Base-by-base conservation (phyloP, 192 early-diverging fungal species). In the Anaeromyces robustus region DNA sequence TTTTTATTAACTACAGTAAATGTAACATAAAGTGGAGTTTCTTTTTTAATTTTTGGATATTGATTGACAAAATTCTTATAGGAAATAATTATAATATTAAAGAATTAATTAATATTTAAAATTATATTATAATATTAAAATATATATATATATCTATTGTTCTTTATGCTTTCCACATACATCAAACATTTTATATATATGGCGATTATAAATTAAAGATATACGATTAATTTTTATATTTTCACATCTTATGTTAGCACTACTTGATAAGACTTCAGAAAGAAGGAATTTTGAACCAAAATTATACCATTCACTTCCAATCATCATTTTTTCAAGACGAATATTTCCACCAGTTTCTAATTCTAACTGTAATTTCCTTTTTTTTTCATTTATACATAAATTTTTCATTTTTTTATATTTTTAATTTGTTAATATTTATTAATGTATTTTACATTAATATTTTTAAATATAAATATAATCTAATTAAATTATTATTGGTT, bases 331-430 rank as follows among this genome's bases (percentile, higher is more conserved):
- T 83, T 91, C 90, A 84, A 91, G 88, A 11, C 90, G 86, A 28
- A 91, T 87, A 79, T 91, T 91, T 28, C 90, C 90, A 16, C 90
- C 90, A 3, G 90, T 90, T 82, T 89, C 89, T 17, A 91, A 84
- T 82, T 91, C 90, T n/a, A 91, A 79, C 30, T 88, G 81, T 6
- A 89, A 84, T 80, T 88, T 90, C 29, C 83, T 41, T 68, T n/a
- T 68, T 14, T 39, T 39, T 7, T n/a, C n/a, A n/a, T n/a, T n/a
- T n/a, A n/a, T n/a, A n/a, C n/a, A n/a, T n/a, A n/a, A n/a, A n/a
- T n/a, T n/a, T n/a, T n/a, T n/a, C n/a, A n/a, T n/a, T n/a, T n/a
- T n/a, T n/a, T n/a, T n/a, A n/a, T n/a, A n/a, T n/a, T n/a, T n/a
- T n/a, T n/a, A n/a, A n/a, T n/a, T n/a, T n/a, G n/a, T n/a, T n/a